Conservation (phyloP, 2,329 filamentous ascomycete genomes). For the Pseudocercospora macadamiae region DNA sequence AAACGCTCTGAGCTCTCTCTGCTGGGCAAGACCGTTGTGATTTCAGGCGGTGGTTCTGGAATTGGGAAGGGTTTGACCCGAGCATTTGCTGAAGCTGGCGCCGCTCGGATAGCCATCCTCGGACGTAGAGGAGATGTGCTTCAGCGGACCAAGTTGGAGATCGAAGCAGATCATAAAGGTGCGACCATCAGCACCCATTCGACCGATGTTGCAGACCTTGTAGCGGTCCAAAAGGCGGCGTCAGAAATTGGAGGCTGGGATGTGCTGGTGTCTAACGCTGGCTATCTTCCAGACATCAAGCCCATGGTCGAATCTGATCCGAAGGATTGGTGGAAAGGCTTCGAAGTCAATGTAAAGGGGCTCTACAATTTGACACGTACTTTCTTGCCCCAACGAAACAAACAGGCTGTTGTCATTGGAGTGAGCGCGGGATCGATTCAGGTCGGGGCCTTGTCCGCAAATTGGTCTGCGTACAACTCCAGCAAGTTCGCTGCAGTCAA, state of each 20-base stretch:
- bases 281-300: neutral
- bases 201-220: neutral
- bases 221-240: neutral
- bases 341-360: neutral
- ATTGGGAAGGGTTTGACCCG: slow-evolving; percentile 49
- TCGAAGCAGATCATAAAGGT: neutral
- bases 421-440: neutral
- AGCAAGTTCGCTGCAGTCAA: neutral
- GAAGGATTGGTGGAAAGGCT: neutral
- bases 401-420: neutral
- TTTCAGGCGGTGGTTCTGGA: slow-evolving; percentile 51
- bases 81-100: slow-evolving; percentile 50
- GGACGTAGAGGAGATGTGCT: neutral
- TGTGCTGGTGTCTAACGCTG: slow-evolving; percentile 1
- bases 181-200: neutral
- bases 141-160: neutral
- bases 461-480: neutral
- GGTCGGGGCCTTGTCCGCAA: neutral
- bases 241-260: neutral
- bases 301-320: neutral
- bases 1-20: slow-evolving; percentile 36
- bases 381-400: neutral
- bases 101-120: slow-evolving; percentile 45
- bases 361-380: neutral
- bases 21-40: slow-evolving; percentile 42